Percentiles rank a stretch among this genome's conserved stretches.
Evolutionary conservation across 345 rosid genomes (phyloP).

Genomic region (Aethionema arabicum): DNA sequence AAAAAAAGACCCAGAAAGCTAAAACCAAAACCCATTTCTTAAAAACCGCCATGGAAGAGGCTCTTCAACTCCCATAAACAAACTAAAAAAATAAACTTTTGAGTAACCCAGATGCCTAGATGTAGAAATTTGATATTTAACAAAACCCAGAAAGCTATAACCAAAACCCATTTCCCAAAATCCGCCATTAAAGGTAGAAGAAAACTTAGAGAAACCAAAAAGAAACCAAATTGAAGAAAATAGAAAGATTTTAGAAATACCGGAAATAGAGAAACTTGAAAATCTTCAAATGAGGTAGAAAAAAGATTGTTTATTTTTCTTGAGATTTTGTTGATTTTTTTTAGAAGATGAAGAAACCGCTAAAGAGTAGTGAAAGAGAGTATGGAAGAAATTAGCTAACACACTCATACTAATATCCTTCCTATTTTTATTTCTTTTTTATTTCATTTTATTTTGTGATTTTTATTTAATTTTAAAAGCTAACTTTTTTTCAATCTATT

Average conservation of each 20-base stretch:
- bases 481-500: too few relatives aligned
- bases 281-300: too few relatives aligned
- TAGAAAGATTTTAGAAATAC: too few relatives aligned
- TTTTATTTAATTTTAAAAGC: too few relatives aligned
- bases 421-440: not conserved
- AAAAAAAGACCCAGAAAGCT: slow-evolving; percentile 12
- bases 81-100: not conserved
- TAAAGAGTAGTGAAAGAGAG: slow-evolving; percentile 39
- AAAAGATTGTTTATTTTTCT: not conserved
- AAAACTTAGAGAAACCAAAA: too few relatives aligned
- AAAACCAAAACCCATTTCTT: too few relatives aligned
- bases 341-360: slow-evolving; percentile 36
- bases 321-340: not conserved
- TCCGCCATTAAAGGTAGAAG: not conserved
- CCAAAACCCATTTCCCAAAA: too few relatives aligned
- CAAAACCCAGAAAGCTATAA: slow-evolving; percentile 1
- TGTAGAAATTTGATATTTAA: slow-evolving; percentile 12
- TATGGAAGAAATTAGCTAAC: slow-evolving; percentile 30
- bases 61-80: not conserved
- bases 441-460: not conserved
- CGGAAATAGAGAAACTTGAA: too few relatives aligned
- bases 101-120: not conserved
- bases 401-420: slow-evolving; percentile 22
- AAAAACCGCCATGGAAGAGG: not conserved
- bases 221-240: too few relatives aligned